Conservation (phyloP, 306 rosid genomes). For the Oxytropis ochrocephala region DNA sequence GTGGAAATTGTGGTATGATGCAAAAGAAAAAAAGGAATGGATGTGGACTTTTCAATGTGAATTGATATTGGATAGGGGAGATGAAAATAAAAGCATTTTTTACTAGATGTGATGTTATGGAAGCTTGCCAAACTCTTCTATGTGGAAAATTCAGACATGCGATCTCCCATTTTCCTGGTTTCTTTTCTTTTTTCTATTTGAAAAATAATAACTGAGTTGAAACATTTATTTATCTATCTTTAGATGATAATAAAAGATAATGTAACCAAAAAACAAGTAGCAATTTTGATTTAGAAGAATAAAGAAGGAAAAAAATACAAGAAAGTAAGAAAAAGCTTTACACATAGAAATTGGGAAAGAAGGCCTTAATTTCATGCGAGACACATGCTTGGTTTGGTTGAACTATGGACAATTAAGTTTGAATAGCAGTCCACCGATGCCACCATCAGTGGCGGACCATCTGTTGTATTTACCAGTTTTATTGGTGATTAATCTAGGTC, state of each 20-base stretch:
- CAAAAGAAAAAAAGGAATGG: background rate
- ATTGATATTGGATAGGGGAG: background rate
- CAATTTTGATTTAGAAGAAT: too few species aligned
- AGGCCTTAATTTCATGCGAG: background rate
- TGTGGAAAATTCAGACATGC: background rate
- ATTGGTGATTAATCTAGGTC: too few species aligned
- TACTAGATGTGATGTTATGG: background rate
- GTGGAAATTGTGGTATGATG: background rate
- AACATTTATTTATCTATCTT: too few species aligned
- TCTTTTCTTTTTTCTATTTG: background rate
- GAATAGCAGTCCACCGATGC: conserved; percentile 4
- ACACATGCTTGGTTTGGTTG: background rate
- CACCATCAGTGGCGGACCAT: conserved; percentile 42
- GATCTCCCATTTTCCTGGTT: background rate
- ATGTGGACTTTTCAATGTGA: conserved; percentile 6
- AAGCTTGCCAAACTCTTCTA: background rate
- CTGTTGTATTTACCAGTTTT: too few species aligned
- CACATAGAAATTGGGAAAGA: background rate
- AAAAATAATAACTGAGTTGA: too few species aligned
- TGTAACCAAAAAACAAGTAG: too few species aligned
- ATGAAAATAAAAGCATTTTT: background rate
- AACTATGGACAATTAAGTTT: background rate
- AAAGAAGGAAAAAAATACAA: background rate
- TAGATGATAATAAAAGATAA: too few species aligned
- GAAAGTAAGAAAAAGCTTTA: background rate